phyloP scores from a whole-genome alignment of 2,329 filamentous ascomycete species.

The Byssochlamys sp. region DNA sequence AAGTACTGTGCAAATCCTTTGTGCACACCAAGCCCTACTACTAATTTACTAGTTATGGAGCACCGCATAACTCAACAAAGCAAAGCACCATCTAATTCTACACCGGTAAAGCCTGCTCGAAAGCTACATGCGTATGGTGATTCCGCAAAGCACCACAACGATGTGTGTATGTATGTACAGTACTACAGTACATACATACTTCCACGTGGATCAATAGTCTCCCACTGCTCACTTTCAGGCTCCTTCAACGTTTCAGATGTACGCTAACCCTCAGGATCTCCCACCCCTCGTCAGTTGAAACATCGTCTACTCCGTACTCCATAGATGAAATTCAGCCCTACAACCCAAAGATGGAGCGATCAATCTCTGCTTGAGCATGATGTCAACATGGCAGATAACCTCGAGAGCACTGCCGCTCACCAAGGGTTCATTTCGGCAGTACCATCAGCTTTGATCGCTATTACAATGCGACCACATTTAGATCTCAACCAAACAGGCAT shows the following conservation, averaged over 20 bases:
- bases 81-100: not conserved
- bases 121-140: not conserved
- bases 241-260: not conserved
- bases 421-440: not conserved
- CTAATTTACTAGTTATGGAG: not conserved
- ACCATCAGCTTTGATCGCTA: not conserved
- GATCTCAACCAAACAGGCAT: not conserved
- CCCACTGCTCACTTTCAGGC: not conserved
- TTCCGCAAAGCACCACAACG: not conserved
- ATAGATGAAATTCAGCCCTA: not conserved
- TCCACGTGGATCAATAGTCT: not conserved
- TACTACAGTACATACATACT: not conserved
- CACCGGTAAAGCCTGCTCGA: not conserved
- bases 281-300: not conserved
- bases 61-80: not conserved
- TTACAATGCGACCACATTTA: not conserved
- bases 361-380: not conserved
- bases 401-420: not conserved
- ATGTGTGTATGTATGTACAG: not conserved
- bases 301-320: not conserved
- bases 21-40: not conserved
- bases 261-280: not conserved
- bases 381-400: not conserved
- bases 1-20: not conserved
- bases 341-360: not conserved